These are phyloP conservation scores for Aphelidium insulamus DNA, from an alignment of 371 early-diverging fungal species.

Conservation along the genomic window DNA sequence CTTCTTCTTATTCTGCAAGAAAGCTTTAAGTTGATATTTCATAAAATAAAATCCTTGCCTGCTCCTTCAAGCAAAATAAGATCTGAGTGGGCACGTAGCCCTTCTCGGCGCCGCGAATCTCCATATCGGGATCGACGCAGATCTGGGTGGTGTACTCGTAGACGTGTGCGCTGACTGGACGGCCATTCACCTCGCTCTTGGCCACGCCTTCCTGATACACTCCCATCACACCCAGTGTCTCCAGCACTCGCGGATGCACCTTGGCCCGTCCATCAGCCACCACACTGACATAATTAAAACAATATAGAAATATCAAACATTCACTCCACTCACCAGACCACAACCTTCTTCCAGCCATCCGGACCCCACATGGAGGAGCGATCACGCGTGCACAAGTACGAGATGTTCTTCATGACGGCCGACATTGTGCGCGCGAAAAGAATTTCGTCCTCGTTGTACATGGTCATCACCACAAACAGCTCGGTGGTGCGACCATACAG, in stretches of 20 bases:
- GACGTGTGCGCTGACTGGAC: slow-evolving; percentile 49
- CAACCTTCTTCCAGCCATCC: slow-evolving; percentile 72
- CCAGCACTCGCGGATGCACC: slow-evolving; percentile 47
- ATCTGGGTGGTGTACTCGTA: slow-evolving; percentile 84
- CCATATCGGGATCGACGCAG: slow-evolving; percentile 32
- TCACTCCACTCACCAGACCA: too few relatives aligned
- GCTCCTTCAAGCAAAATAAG: slow-evolving; percentile 65
- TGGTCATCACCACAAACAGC: slow-evolving; percentile 68
- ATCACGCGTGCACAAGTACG: slow-evolving; percentile 52
- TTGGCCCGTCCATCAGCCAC: slow-evolving; percentile 53
- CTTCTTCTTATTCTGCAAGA: slow-evolving; percentile 42
- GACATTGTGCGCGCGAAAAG: slow-evolving; percentile 63
- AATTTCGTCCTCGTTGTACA: slow-evolving; percentile 80
- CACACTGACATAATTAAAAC: slow-evolving; percentile 21
- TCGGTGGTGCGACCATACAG: slow-evolving; percentile 57
- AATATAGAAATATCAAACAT: too few relatives aligned
- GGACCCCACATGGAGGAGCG: slow-evolving; percentile 58
- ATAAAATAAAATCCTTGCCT: slow-evolving; percentile 14
- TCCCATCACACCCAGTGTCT: slow-evolving; percentile 62
- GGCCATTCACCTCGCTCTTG: slow-evolving; percentile 36
- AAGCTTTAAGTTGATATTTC: not conserved
- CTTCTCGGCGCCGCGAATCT: slow-evolving; percentile 36
- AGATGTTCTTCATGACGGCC: slow-evolving; percentile 67
- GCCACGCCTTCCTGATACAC: slow-evolving; percentile 75
- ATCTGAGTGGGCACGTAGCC: slow-evolving; percentile 72